Evolutionary conservation across 179 eudicot species (phyloP), one percentile per base, ranked within the genome.

Genomic region (Beta macrorhiza): DNA sequence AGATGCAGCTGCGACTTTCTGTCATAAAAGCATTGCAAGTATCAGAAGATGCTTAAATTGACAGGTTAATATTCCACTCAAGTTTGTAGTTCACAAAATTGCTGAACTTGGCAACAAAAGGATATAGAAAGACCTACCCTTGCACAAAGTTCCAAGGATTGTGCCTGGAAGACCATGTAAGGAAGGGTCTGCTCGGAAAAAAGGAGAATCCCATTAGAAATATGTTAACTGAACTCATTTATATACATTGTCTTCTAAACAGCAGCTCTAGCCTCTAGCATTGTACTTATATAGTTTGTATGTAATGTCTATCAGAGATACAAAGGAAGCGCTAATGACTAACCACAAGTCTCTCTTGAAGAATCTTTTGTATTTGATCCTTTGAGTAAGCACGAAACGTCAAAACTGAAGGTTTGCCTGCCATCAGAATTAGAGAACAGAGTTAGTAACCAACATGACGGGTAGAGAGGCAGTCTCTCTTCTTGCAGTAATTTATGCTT

Each of bases 1-100:
- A 79, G 99, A 94, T 78, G 97, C 97, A 75, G 98, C 93, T 42
- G 99, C 99, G 78, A 94, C 99, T 92, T 87, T 96, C 99, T 94
- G 92, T 78, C 83, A 87, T 49, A 77, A 53, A 86, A 72, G 52
- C 67, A 78, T 52, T 70, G 58, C 59, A 80, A 58, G 45, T 68
- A 61, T 81, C 20, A 76, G 80, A 79, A 74, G 42, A 55, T 57
- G 71, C 58, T 61, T 37, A 57, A 42, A 73, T 22, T 52, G 14
- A 44, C 53, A 61, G 64, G 32, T 19, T 17, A 15, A 29, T 59
- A 7, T 20, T 59, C n/a, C 25, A 62, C 52, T 22, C 29, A 25
- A 1, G 14, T 29, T 16, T 14, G 22, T 14, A 12, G 19, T 25
- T 73, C 0, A 32, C 49, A 56, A 74, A 15, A 1, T 42, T 17